Percentiles rank a stretch among this genome's conserved stretches.
These are phyloP conservation scores for Stereocaulon alpinum DNA, from an alignment of 495 filamentous ascomycete genomes.

Conservation along the genomic window DNA sequence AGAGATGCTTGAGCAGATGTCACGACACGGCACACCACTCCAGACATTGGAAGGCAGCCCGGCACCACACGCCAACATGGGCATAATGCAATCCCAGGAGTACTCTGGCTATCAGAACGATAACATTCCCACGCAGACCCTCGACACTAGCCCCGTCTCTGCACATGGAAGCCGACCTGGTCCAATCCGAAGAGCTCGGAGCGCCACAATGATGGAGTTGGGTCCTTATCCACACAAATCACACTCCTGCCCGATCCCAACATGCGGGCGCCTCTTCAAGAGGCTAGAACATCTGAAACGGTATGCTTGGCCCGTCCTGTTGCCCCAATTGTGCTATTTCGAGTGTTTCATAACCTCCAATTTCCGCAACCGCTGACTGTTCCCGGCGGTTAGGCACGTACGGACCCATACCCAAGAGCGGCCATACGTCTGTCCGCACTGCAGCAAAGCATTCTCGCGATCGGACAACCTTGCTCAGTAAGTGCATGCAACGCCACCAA, in stretches of 20 bases:
- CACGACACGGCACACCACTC: slow-evolving; percentile 78
- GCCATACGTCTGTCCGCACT: slow-evolving; percentile 92
- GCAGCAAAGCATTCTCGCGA: slow-evolving; percentile 96
- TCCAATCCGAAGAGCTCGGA: slow-evolving; percentile 80
- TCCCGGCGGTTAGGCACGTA: slow-evolving; percentile 69
- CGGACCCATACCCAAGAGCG: slow-evolving; percentile 98
- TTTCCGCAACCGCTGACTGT: slow-evolving; percentile 53
- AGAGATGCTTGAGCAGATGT: slow-evolving; percentile 69
- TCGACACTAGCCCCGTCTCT: slow-evolving; percentile 44
- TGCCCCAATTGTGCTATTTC: slow-evolving; percentile 16
- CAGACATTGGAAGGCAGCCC: slow-evolving; percentile 71
- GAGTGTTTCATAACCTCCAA: slow-evolving; percentile 27
- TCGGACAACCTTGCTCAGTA: slow-evolving; percentile 98
- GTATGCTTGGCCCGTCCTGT: slow-evolving; percentile 44
- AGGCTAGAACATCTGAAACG: slow-evolving; percentile 97
- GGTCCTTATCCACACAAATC: slow-evolving; percentile 96
- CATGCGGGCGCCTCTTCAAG: slow-evolving; percentile 96
- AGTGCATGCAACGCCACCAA: slow-evolving; percentile 29
- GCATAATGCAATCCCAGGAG: slow-evolving; percentile 50
- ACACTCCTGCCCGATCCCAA: slow-evolving; percentile 97
- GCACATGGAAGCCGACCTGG: slow-evolving; percentile 52
- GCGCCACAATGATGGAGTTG: slow-evolving; percentile 91
- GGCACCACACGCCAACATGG: slow-evolving; percentile 50
- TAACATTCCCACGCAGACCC: slow-evolving; percentile 46
- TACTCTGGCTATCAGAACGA: slow-evolving; percentile 53